Evolutionary conservation across 2,329 filamentous ascomycete genomes (phyloP).

Genomic region (Thelonectria olida): DNA sequence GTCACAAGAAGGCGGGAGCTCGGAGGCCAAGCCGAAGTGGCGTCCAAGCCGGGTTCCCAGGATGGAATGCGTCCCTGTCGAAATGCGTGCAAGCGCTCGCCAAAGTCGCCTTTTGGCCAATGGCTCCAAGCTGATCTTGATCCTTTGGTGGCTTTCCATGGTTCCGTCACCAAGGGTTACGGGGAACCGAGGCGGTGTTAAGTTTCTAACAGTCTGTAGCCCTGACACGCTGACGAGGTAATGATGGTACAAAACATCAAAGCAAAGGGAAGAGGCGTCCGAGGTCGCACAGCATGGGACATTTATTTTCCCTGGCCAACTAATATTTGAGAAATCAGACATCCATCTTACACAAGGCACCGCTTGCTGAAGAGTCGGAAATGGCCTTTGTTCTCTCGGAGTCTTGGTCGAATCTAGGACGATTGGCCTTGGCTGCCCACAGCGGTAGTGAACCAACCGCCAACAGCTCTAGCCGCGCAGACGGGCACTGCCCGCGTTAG

Average conservation of each 20-base stretch:
- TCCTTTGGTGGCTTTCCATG: background rate
- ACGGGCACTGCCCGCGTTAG: background rate
- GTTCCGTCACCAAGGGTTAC: slow-evolving; percentile 2
- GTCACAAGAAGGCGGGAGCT: background rate
- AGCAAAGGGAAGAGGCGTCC: slow-evolving; percentile 16
- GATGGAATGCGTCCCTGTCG: background rate
- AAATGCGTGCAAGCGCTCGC: background rate
- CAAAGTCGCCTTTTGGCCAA: background rate
- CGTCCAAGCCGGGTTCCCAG: background rate
- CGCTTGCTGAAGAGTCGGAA: background rate
- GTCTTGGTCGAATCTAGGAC: background rate
- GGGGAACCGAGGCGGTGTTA: slow-evolving; percentile 4
- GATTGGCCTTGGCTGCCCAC: background rate
- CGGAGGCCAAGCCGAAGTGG: slow-evolving; percentile 1
- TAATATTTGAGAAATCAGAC: background rate
- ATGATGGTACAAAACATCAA: background rate
- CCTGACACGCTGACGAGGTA: too few relatives aligned
- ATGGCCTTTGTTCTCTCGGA: background rate
- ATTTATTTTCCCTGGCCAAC: background rate
- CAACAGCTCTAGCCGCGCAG: background rate
- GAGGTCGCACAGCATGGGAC: slow-evolving; percentile 27
- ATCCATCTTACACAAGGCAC: background rate
- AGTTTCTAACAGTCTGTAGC: background rate
- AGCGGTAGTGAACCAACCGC: background rate
- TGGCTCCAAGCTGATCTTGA: slow-evolving; percentile 6